Base-by-base conservation (phyloP, 768 basidiomycete species). In the Phlebiopsis flavidoalba region DNA sequence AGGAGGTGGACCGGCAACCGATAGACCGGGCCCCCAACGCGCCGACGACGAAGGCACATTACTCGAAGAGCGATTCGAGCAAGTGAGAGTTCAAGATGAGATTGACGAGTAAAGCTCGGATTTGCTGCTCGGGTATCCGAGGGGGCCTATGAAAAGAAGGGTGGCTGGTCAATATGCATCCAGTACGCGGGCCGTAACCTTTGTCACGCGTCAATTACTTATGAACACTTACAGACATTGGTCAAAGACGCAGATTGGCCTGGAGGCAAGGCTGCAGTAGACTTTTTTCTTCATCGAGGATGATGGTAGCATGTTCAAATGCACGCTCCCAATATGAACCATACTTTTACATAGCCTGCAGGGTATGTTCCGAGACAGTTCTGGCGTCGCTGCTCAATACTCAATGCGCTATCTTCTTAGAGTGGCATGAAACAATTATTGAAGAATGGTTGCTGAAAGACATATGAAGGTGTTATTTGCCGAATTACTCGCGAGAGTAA, bases 81-180 rank as follows among this genome's bases (percentile, higher is more conserved):
- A 83, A 65, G 85, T 89, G 5, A 75, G 79, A 36, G 66, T 91
- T 17, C 79, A 75, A 63, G 94, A 98, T 72, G 93, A 96, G 67
- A 83, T 98, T 19, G 97, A 99, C 69, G 93, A 93, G 75, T n/a
- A n/a, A 93, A 91, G 72, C 77, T 98, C 17, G 97, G 97, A 0
- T 99, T 98, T 72, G 76, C n/a, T n/a, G n/a, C 77, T 45, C 81
- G 88, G 63, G 78, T 92, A 53, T 86, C 91, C 61, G 91, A 95
- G 69, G 96, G n/a, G 95, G 0, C 75, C 79, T 3, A 77, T 77
- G 67, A 85, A 79, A n/a, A 70, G 89, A 91, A 57, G 97, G 95
- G 1, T 98, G 97, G 97, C 76, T 99, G 69, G 86, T 99, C 63
- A 98, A 98, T 70, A 98, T 99, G 96, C 95, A 96, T 72, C 93